These are phyloP conservation scores for Blastomyces percursus DNA, from an alignment of 2,329 filamentous ascomycete species.

Conservation along the genomic window DNA sequence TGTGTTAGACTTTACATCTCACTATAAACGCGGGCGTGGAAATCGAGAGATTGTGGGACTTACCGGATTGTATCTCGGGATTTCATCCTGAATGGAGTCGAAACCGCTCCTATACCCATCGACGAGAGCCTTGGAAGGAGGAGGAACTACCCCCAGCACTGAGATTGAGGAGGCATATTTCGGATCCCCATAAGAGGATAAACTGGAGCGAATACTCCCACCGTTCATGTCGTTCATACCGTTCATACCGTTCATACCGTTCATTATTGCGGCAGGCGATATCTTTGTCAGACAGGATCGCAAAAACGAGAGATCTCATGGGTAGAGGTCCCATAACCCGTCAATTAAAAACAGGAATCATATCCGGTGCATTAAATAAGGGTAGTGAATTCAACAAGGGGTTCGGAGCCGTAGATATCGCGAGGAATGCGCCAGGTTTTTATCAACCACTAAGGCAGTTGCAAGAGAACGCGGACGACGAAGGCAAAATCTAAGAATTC, in stretches of 20 bases:
- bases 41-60: conserved; percentile 18
- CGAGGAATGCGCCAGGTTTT: background rate
- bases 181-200: conserved; percentile 33
- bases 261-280: background rate
- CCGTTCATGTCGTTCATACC: conserved; percentile 14
- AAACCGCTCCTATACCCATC: conserved; percentile 51
- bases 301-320: background rate
- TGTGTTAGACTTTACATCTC: background rate
- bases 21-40: background rate
- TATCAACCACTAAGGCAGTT: background rate
- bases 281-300: background rate
- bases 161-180: conserved; percentile 28
- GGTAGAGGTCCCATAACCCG: background rate
- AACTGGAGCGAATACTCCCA: conserved; percentile 28
- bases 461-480: background rate
- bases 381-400: background rate
- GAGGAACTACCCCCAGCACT: conserved; percentile 22
- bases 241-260: background rate
- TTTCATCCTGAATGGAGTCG: conserved; percentile 45
- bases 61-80: conserved; percentile 49
- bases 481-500: background rate
- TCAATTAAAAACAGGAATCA: background rate
- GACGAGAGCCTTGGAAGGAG: conserved; percentile 40
- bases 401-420: background rate
- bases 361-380: background rate